Evolutionary conservation across 2,329 filamentous ascomycete species (phyloP).

Genomic region (Ascosphaera aggregata): DNA sequence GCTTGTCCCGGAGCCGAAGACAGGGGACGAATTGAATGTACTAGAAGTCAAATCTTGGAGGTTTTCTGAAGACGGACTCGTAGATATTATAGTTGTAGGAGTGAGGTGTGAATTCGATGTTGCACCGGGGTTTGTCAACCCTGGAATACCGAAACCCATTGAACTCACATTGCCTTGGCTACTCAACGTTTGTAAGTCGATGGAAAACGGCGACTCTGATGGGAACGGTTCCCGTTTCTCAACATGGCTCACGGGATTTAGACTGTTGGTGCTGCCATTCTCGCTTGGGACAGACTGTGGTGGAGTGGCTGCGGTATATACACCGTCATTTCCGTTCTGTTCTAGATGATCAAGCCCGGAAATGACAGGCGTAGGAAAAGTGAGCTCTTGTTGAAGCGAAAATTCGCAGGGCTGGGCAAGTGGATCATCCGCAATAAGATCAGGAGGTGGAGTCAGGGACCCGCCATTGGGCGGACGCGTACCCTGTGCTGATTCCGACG

Average conservation of each 20-base stretch:
- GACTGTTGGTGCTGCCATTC: constrained; percentile 12
- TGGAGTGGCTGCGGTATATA: constrained; percentile 17
- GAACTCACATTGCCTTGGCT: background rate
- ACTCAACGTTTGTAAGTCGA: background rate
- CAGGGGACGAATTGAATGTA: background rate
- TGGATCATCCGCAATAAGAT: constrained; percentile 17
- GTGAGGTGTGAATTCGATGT: constrained; percentile 7
- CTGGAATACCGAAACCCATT: constrained; percentile 1
- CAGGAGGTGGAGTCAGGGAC: constrained; percentile 19
- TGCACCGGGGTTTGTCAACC: constrained; percentile 5
- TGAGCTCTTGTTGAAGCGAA: constrained; percentile 5
- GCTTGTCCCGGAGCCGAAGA: background rate
- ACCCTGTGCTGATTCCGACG: background rate
- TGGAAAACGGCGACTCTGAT: constrained; percentile 1
- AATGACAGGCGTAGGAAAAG: constrained; percentile 6
- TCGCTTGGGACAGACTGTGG: constrained; percentile 20
- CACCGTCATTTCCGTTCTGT: background rate
- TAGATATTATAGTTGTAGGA: background rate
- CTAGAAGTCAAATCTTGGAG: background rate
- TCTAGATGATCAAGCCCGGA: background rate
- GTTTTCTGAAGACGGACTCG: background rate
- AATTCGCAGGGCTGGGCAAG: constrained; percentile 14
- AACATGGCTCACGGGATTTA: background rate
- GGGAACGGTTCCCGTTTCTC: background rate
- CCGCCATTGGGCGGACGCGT: background rate